Conservation (phyloP, 1,284 basidiomycete genomes). For the Cryptococcus sp. region DNA sequence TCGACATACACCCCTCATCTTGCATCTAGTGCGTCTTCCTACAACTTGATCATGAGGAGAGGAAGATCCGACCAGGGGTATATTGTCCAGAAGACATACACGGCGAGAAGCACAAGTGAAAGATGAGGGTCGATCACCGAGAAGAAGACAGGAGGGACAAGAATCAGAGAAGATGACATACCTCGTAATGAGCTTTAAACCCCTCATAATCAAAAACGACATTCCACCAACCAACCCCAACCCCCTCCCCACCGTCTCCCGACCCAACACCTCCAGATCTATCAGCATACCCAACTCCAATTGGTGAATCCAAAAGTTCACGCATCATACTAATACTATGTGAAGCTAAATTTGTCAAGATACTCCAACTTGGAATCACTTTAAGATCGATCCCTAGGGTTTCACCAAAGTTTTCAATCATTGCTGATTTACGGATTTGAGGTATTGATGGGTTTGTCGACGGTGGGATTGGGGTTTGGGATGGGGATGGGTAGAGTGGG, state of each 20-base stretch:
- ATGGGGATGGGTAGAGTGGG: background rate
- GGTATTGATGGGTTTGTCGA: background rate
- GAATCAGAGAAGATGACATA: slow-evolving; percentile 10
- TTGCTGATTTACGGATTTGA: background rate
- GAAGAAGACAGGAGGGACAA: background rate
- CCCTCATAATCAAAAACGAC: slow-evolving; percentile 24
- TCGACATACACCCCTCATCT: slow-evolving; percentile 7
- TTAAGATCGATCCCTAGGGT: background rate
- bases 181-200: slow-evolving; percentile 42
- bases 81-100: no score
- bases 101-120: no score
- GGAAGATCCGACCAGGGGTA: no score
- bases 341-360: slow-evolving; percentile 42
- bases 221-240: slow-evolving; percentile 22
- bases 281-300: slow-evolving; percentile 27
- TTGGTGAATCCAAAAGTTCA: slow-evolving; percentile 47
- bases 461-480: background rate
- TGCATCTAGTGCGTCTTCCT: no score
- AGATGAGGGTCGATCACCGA: no score
- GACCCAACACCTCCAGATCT: slow-evolving; percentile 14
- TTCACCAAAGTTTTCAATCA: background rate
- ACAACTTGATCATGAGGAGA: no score
- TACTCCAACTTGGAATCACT: slow-evolving; percentile 22
- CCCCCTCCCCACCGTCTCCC: slow-evolving; percentile 13
- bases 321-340: slow-evolving; percentile 50